Evolutionary conservation across 352 stramenopile genomes (phyloP).

Genomic region (Pythium coloratum): DNA sequence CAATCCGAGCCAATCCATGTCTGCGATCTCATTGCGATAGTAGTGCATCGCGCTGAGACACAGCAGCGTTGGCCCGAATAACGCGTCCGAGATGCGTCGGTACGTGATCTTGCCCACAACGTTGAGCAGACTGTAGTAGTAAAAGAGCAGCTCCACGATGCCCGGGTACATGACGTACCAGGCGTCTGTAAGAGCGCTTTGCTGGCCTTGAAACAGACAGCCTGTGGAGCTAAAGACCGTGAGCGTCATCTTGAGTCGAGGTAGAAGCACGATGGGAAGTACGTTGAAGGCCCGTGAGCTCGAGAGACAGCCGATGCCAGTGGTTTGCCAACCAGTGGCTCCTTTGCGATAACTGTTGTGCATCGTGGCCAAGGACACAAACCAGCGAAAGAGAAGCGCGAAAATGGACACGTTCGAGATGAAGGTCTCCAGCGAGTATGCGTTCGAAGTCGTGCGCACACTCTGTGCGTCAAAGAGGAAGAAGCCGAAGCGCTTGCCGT

Average conservation of each 20-base stretch:
- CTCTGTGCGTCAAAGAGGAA: slow-evolving; percentile 27
- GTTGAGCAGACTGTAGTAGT: slow-evolving; percentile 43
- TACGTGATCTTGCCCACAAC: slow-evolving; percentile 26
- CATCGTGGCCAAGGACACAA: slow-evolving; percentile 17
- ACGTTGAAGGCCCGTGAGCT: slow-evolving; percentile 22
- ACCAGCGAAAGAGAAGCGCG: slow-evolving; percentile 33
- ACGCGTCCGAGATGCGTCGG: slow-evolving; percentile 30
- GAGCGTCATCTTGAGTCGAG: slow-evolving; percentile 23
- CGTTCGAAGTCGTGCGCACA: slow-evolving; percentile 6
- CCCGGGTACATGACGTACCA: slow-evolving; percentile 44
- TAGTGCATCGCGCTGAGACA: slow-evolving; percentile 30
- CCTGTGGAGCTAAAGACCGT: slow-evolving; percentile 29
- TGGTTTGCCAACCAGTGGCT: slow-evolving; percentile 10
- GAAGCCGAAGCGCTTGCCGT: slow-evolving; percentile 29
- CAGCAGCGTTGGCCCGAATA: slow-evolving; percentile 38
- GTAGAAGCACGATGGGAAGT: slow-evolving; percentile 22
- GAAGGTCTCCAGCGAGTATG: slow-evolving; percentile 30
- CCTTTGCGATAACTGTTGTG: slow-evolving; percentile 28
- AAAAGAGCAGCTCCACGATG: slow-evolving; percentile 29
- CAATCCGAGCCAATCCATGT: slow-evolving; percentile 8
- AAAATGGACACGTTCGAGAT: slow-evolving; percentile 36
- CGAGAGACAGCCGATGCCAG: slow-evolving; percentile 21
- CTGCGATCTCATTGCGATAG: slow-evolving; percentile 27
- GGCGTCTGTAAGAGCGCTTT: slow-evolving; percentile 24
- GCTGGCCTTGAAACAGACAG: slow-evolving; percentile 36